Percentiles rank a stretch among this genome's conserved stretches.
These are phyloP conservation scores for Apophysomyces ossiformis DNA, from an alignment of 371 early-diverging fungal genomes.

Conservation along the genomic window DNA sequence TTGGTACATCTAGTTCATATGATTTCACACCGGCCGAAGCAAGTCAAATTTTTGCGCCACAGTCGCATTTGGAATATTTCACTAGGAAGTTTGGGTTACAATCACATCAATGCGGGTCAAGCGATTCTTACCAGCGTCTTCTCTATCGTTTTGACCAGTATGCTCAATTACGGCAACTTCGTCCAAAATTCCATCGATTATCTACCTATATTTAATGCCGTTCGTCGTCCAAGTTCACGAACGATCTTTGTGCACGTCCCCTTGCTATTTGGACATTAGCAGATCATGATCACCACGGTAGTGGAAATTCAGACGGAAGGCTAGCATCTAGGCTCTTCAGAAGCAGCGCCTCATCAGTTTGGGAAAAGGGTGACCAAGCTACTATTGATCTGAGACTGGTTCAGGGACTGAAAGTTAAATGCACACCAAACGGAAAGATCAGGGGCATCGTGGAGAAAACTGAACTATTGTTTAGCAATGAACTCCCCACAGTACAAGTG, in stretches of 20 bases:
- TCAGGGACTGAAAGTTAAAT: slow-evolving; percentile 7
- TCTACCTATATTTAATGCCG: slow-evolving; percentile 25
- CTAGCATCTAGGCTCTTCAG: slow-evolving; percentile 24
- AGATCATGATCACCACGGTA: slow-evolving; percentile 15
- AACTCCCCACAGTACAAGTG: slow-evolving; percentile 3
- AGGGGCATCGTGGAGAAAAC: slow-evolving; percentile 5
- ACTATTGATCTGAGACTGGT: slow-evolving; percentile 7
- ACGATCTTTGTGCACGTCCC: slow-evolving; percentile 20
- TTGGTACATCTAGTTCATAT: too few relatives aligned
- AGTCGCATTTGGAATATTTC: too few relatives aligned
- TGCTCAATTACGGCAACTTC: slow-evolving; percentile 22
- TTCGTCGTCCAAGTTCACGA: slow-evolving; percentile 23
- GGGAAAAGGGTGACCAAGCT: slow-evolving; percentile 25
- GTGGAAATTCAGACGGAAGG: slow-evolving; percentile 18
- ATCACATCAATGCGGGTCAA: slow-evolving; percentile 9
- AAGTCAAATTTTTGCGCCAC: too few relatives aligned
- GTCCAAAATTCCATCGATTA: slow-evolving; percentile 21
- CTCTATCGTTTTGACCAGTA: slow-evolving; percentile 29
- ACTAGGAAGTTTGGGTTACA: slow-evolving; percentile 6
- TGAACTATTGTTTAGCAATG: slow-evolving; percentile 7
- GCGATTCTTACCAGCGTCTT: slow-evolving; percentile 19
- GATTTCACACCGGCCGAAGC: too few relatives aligned
- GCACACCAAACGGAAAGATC: slow-evolving; percentile 7
- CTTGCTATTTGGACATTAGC: slow-evolving; percentile 24
- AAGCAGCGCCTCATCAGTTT: slow-evolving; percentile 22